phyloP scores from a whole-genome alignment of 768 basidiomycete species.

The Agaricus blazei region DNA sequence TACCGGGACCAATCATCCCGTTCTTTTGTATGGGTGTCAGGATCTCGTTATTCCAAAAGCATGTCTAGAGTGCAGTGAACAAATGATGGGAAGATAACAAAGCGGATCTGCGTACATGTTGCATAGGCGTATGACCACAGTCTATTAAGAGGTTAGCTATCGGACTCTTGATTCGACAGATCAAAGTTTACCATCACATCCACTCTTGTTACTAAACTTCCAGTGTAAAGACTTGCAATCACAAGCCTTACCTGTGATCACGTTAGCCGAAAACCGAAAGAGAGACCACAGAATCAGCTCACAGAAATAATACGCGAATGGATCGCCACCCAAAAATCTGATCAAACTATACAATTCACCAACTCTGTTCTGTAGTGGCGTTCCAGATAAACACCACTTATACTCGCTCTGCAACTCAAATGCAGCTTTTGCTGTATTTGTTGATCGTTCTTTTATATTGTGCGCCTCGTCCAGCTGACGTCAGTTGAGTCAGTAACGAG shows the following conservation, averaged over 20 bases:
- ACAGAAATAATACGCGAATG: conserved; percentile 92
- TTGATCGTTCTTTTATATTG: conserved; percentile 93
- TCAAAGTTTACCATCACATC: conserved; percentile 67
- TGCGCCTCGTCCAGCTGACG: conserved; percentile 89
- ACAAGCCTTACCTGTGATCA: conserved; percentile 70
- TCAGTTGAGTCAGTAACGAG: background rate
- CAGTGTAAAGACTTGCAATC: conserved; percentile 95
- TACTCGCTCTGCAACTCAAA: conserved; percentile 81
- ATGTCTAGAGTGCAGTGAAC: conserved; percentile 47
- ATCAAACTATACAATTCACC: conserved; percentile 96
- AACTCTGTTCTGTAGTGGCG: conserved; percentile 96
- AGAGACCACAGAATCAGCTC: conserved; percentile 18
- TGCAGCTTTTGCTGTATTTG: conserved; percentile 95
- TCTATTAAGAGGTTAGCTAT: conserved; percentile 33
- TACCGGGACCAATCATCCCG: conserved; percentile 78
- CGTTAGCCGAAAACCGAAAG: background rate
- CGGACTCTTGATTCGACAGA: background rate
- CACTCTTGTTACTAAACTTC: conserved; percentile 78
- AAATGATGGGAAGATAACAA: conserved; percentile 10
- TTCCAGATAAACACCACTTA: conserved; percentile 95
- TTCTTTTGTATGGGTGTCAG: conserved; percentile 92
- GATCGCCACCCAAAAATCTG: conserved; percentile 89
- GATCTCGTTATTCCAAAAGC: conserved; percentile 97
- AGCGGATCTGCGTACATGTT: conserved; percentile 41
- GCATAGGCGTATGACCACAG: conserved; percentile 83